Conservation (phyloP, 2,329 filamentous ascomycete genomes). For the Gliomastix tumulicola region DNA sequence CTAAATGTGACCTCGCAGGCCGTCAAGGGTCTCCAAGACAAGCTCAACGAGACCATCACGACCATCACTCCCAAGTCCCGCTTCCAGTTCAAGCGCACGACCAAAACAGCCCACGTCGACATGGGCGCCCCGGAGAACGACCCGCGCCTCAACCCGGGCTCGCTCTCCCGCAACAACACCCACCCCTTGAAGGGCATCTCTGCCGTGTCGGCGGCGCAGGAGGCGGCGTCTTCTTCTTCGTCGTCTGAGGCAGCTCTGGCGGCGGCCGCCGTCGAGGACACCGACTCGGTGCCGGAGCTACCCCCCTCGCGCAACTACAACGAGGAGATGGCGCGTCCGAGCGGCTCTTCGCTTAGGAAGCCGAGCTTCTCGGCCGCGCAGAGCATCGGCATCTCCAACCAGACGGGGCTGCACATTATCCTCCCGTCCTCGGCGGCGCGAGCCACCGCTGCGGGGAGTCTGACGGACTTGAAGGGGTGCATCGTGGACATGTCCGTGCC, state of each 20-base stretch:
- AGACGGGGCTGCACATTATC: slow-evolving; percentile 66
- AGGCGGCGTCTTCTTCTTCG: slow-evolving; percentile 5
- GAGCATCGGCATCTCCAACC: slow-evolving; percentile 59
- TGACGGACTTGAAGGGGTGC: slow-evolving; percentile 63
- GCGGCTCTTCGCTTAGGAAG: slow-evolving; percentile 39
- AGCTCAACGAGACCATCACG: slow-evolving; percentile 63
- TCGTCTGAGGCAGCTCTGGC: too few species aligned
- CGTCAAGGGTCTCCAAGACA: slow-evolving; percentile 74
- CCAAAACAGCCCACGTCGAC: slow-evolving; percentile 25
- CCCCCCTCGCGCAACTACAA: slow-evolving; percentile 23
- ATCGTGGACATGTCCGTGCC: slow-evolving; percentile 76
- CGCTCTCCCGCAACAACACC: slow-evolving; percentile 16
- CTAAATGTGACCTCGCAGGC: slow-evolving; percentile 52
- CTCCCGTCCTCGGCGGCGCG: slow-evolving; percentile 64
- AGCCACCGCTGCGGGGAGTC: slow-evolving; percentile 65
- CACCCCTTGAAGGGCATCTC: too few species aligned
- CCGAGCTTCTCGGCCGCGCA: slow-evolving; percentile 57
- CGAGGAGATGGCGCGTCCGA: slow-evolving; percentile 21
- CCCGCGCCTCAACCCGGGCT: slow-evolving; percentile 30
- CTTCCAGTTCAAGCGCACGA: slow-evolving; percentile 65
- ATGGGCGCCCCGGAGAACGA: slow-evolving; percentile 36
- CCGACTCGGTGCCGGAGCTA: slow-evolving; percentile 26
- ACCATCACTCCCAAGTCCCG: slow-evolving; percentile 67
- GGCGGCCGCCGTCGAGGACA: slow-evolving; percentile 1
- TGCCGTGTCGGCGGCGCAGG: slow-evolving; percentile 5